Conservation (phyloP, 1,284 basidiomycete species). For the Chalciporus sp. region DNA sequence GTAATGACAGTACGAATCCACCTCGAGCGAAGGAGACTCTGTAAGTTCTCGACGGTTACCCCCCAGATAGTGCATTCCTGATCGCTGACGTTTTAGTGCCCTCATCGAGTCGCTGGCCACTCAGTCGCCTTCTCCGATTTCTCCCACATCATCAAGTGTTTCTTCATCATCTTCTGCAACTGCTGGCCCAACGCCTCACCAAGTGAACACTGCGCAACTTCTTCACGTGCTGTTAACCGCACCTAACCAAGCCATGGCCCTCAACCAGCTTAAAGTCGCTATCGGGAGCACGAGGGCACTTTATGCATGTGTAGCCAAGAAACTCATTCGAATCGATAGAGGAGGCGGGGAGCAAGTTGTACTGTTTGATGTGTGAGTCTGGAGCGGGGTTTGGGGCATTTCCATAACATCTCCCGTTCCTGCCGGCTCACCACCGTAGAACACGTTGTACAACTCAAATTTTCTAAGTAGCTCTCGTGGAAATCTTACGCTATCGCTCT, state of each 20-base stretch:
- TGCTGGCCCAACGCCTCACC: constrained; percentile 53
- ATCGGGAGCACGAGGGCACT: constrained; percentile 58
- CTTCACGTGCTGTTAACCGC: constrained; percentile 54
- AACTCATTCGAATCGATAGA: constrained; percentile 72
- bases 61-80: constrained; percentile 15
- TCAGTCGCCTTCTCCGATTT: constrained; percentile 27
- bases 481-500: neutral
- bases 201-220: constrained; percentile 69
- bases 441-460: neutral
- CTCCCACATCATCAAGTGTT: constrained; percentile 47
- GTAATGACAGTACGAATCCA: constrained; percentile 44
- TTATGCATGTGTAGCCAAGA: constrained; percentile 72
- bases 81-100: constrained; percentile 41
- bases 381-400: constrained; percentile 7
- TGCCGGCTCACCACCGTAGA: neutral
- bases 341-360: constrained; percentile 72
- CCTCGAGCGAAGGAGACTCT: constrained; percentile 65
- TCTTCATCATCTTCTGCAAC: constrained; percentile 37
- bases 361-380: constrained; percentile 56
- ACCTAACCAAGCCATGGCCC: constrained; percentile 55
- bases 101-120: constrained; percentile 60
- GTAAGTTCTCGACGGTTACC: constrained; percentile 40
- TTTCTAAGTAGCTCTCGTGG: neutral
- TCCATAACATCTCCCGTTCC: neutral
- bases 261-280: constrained; percentile 65